Conservation (phyloP, 306 rosid species). For the Casuarina glauca region DNA sequence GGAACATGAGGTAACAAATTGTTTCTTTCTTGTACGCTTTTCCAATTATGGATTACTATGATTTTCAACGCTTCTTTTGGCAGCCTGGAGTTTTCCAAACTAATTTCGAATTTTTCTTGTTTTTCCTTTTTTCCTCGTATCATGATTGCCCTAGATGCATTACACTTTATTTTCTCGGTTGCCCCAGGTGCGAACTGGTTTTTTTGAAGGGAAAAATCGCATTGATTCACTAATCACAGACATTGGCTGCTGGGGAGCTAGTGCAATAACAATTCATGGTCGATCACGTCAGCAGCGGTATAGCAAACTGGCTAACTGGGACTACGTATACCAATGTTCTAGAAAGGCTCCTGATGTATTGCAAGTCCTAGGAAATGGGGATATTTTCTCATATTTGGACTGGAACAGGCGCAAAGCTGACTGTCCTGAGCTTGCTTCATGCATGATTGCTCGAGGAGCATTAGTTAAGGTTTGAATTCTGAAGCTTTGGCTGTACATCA, state of each 20-base stretch:
- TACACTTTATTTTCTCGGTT: constrained; percentile 21
- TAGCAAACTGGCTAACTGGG: constrained; percentile 99
- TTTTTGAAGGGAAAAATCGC: constrained; percentile 87
- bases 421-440: constrained; percentile 73
- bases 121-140: neutral
- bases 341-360: constrained; percentile 59
- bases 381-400: constrained; percentile 70
- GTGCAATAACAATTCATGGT: constrained; percentile 86
- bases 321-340: constrained; percentile 70
- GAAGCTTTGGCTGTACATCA: neutral
- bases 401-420: constrained; percentile 75
- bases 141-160: constrained; percentile 12
- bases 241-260: constrained; percentile 81
- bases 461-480: constrained; percentile 64
- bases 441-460: constrained; percentile 94
- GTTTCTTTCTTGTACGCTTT: constrained; percentile 10
- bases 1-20: neutral
- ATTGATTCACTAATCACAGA: constrained; percentile 79
- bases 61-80: neutral
- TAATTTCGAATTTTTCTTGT: neutral
- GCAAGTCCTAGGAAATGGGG: constrained; percentile 88
- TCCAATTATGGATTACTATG: constrained; percentile 9
- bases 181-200: constrained; percentile 81
- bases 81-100: constrained; percentile 2
- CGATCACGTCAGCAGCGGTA: constrained; percentile 96